Evolutionary conservation across 768 basidiomycete species (phyloP), one percentile per base, ranked within the genome.

Genomic region (Phanerodontia chrysosporium): DNA sequence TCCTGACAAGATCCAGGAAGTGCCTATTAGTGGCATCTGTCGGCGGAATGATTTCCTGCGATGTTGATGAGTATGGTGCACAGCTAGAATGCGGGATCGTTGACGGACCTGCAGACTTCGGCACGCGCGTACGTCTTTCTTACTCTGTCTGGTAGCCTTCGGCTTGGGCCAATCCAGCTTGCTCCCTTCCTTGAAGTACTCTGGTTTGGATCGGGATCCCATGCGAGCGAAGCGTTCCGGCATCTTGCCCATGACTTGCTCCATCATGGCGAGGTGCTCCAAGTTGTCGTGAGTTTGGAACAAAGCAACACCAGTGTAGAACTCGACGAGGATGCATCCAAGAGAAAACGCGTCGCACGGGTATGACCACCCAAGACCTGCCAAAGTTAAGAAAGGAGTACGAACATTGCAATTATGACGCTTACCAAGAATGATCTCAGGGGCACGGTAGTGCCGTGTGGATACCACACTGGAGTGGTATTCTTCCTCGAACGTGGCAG

Each of bases 251-350:
- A 98, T 98, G 39, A 98, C 97, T 72, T 91, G 88, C 72, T 98
- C 95, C 97, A 99, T 99, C 97, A 99, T 99, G 42, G 96, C 97
- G 14, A 99, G 84, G 74, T 99, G 97, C 72, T 99, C 97, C 9
- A 98, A 83, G 71, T 99, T 98, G 74, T 98, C 96, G 68, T 98
- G 97, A 0, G 97, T 98, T 74, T 99, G 97, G 76, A 97, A 99
- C n/a, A 99, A 82, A 8, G 97, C 97, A 32, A 94, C 85, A 27
- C 97, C 97, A 18, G 97, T 99, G 76, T 86, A 96, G 72, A 99
- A 98, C 72, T 99, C 97, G 58, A 99, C 95, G 25, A 99, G 84
- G 65, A 99, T 99, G 75, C 97, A 99, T 7, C 97, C 97, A 52
- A 99, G 82, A 18, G 97, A 99, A 75, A 97, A 99, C 30, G 94